A percentile compares a stretch with the other conserved stretches of the same genome.
Conservation (phyloP, 257 asterid genomes). For the Schizonepeta tenuifolia region DNA sequence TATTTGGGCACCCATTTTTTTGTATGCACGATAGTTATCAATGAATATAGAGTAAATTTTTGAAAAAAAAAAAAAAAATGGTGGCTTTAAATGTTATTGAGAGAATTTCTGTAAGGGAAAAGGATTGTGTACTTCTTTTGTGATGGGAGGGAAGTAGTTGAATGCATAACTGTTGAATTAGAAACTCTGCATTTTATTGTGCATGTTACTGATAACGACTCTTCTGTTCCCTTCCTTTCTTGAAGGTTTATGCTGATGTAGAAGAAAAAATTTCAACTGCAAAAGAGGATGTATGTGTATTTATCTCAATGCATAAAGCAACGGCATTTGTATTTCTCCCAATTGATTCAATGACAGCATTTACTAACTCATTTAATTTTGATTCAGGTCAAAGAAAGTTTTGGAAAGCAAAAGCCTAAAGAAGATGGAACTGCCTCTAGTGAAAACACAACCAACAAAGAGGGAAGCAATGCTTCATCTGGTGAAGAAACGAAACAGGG, state of each 20-base stretch:
- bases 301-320: constrained; percentile 17
- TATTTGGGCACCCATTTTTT: not conserved
- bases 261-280: constrained; percentile 85
- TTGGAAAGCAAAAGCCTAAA: constrained; percentile 73
- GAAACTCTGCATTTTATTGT: constrained; percentile 21
- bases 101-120: not conserved
- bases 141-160: constrained; percentile 11
- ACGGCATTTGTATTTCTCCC: not conserved
- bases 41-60: not conserved
- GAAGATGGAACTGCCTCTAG: constrained; percentile 44
- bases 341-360: not conserved
- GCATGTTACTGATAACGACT: constrained; percentile 27
- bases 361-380: constrained; percentile 19
- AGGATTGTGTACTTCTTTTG: constrained; percentile 3
- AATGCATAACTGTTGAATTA: not conserved
- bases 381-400: constrained; percentile 73
- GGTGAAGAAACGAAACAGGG: constrained; percentile 64
- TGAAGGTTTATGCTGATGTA: constrained; percentile 76
- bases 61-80: not conserved
- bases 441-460: constrained; percentile 39
- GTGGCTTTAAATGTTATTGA: not conserved
- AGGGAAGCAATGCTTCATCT: constrained; percentile 45
- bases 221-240: constrained; percentile 31
- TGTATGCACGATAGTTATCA: not conserved
- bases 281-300: constrained; percentile 71